Conservation (phyloP, 2,329 filamentous ascomycete genomes). For the Neospermospora avenae region DNA sequence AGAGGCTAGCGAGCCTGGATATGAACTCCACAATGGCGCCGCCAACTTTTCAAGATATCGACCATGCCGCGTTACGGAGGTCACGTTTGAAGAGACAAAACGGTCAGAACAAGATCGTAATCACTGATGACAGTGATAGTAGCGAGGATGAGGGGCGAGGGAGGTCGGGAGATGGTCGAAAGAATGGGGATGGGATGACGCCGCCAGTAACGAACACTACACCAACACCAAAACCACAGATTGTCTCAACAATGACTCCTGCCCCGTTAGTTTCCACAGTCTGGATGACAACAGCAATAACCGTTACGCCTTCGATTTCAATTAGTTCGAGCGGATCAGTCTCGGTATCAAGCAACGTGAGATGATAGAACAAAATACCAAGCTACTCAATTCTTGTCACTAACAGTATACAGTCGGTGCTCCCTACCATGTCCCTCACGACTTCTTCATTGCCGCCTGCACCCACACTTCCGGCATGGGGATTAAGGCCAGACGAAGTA, state of each 20-base stretch:
- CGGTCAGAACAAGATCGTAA: not conserved
- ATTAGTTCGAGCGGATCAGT: not conserved
- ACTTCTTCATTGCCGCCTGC: constrained; percentile 3
- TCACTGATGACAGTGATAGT: constrained; percentile 2
- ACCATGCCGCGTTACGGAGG: constrained; percentile 17
- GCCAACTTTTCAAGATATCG: constrained; percentile 18
- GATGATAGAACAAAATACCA: not conserved
- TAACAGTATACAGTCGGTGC: constrained; percentile 14
- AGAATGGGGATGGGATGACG: not conserved
- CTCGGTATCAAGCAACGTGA: not conserved
- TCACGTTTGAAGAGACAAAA: not conserved
- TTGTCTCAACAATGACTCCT: constrained; percentile 1
- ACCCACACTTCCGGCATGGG: not conserved
- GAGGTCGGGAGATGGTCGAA: not conserved
- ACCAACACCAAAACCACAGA: not conserved
- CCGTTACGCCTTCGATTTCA: not conserved
- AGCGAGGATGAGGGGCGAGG: not conserved
- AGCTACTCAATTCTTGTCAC: not conserved
- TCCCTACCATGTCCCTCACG: constrained; percentile 16
- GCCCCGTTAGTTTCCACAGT: constrained; percentile 2
- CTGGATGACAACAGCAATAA: constrained; percentile 2
- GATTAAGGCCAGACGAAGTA: not conserved
- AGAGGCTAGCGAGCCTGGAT: constrained; percentile 22
- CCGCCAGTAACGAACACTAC: not conserved
- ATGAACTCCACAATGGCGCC: constrained; percentile 35